Base-by-base conservation (phyloP, 202 grass and related monocot genomes). In the Panicum hallii region DNA sequence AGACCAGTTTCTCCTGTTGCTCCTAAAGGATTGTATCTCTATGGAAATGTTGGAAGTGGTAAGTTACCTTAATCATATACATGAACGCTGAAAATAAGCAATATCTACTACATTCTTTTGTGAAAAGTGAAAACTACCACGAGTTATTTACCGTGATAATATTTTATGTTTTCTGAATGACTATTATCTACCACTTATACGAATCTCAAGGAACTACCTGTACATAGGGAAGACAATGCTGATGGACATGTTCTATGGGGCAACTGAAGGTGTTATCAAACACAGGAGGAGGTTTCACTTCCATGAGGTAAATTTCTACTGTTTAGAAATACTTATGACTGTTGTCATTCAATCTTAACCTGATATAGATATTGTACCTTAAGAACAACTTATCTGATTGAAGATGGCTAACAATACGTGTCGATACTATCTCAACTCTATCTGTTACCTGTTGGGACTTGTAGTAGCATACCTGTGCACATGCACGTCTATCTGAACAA, bases 1-100 rank as follows among this genome's bases (percentile, higher is more conserved):
- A 91, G 48, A 77, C 96, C 96, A 52, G 53, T 92, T 68, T 81
- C 90, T 61, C 96, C 91, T 72, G 40, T 81, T 80, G 85, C 96
- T 83, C 96, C 93, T 30, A 90, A 94, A 88, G 93, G 91, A 81
- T 80, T 99, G n/a, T 98, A 99, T 83, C 83, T 99, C 23, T 89
- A 95, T n/a, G 96, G 96, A 84, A 99, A 95, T 80, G 93, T 99
- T 84, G 96, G 96, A 77, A 92, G 96, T 88, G 96, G 96, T 99
- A 90, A 79, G 79, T 26, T 58, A 74, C 28, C 63, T 89, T 72
- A 30, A 53, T 74, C 73, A 28, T 49, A 5, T 9, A 40, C 72
- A 12, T 15, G 13, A 50, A 42, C 61, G 14, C 47, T 74, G 34
- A 60, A 45, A 57, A 75, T 73, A 82, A 82, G 41, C 7, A 9